Base-by-base conservation (phyloP, 2,329 filamentous ascomycete species). In the Aspergillus novofumigatus region DNA sequence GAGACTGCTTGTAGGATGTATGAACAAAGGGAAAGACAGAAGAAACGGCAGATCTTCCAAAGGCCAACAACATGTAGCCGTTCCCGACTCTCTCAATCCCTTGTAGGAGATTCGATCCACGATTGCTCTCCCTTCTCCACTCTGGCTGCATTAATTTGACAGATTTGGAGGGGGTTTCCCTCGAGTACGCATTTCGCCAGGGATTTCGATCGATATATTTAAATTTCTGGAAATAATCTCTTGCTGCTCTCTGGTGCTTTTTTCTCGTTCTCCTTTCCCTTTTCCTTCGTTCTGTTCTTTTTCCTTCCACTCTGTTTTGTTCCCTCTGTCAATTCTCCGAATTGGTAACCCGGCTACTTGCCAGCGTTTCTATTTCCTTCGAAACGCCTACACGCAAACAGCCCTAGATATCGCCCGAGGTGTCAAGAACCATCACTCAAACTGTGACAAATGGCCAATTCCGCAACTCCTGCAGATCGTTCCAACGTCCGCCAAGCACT, bases 401-500 rank as follows among this genome's bases (percentile, higher is more conserved):
- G 21, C 44, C 47, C 32, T 20, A 9, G 44, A 21, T 45, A 38
- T 38, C 32, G 51, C 29, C 49, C 11, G n/a, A 44, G 53, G 49
- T 49, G 14, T 23, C 42, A 28, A 55, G 55, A n/a, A 49, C 56
- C 52, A 50, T 49, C 42, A 14, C 49, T 53, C 50, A 14, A 10
- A 17, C 10, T 5, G 11, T 23, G 44, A 47, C 60, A 56, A 47
- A 75, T 74, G 72, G 65, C 77, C 60, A 76, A 74, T 54, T 65
- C 64, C 44, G 65, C 71, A 53, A 66, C 66, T 32, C 63, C 67
- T 35, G 64, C 65, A 58, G 64, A 69, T 56, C 61, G 63, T 54
- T 58, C 81, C 59, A 78, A 77, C 54, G 83, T 91, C 55, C 79
- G 84, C 59, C 82, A 86, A 71, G 90, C 90, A 25, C 81, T 95